These are phyloP conservation scores for Alternaria panax DNA, from an alignment of 2,329 filamentous ascomycete genomes.

Conservation along the genomic window DNA sequence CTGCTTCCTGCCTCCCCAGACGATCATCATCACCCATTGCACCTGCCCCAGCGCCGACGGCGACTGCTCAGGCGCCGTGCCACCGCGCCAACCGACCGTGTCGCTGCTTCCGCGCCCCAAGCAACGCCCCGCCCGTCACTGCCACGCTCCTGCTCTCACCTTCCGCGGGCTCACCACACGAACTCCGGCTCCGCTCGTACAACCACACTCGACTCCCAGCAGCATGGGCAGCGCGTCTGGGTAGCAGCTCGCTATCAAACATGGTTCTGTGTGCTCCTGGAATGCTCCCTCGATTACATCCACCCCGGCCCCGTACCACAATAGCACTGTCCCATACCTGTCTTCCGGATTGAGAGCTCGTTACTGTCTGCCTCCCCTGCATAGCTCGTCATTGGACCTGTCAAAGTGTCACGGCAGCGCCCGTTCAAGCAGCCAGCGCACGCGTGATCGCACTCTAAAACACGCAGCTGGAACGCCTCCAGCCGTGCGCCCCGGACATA, in stretches of 20 bases:
- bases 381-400: slow-evolving; percentile 37
- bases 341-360: slow-evolving; percentile 46
- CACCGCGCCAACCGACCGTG: slow-evolving; percentile 34
- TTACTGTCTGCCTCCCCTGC: slow-evolving; percentile 26
- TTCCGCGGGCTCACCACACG: slow-evolving; percentile 1
- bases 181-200: slow-evolving; percentile 18
- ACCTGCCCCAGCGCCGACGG: slow-evolving; percentile 18
- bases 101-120: slow-evolving; percentile 24
- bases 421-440: slow-evolving; percentile 48
- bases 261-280: slow-evolving; percentile 43
- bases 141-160: slow-evolving; percentile 10
- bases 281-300: slow-evolving; percentile 48
- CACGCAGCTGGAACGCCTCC: slow-evolving; percentile 50
- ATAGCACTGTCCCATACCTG: slow-evolving; percentile 51
- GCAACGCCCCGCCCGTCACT: slow-evolving; percentile 23
- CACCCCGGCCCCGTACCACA: slow-evolving; percentile 47
- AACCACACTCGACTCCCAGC: slow-evolving; percentile 28
- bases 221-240: slow-evolving; percentile 47
- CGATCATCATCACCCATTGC: slow-evolving; percentile 3
- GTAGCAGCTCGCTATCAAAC: slow-evolving; percentile 40
- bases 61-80: slow-evolving; percentile 4
- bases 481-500: slow-evolving; percentile 41
- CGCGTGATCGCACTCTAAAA: slow-evolving; percentile 53
- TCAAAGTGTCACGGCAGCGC: slow-evolving; percentile 46
- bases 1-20: slow-evolving; percentile 5